A percentile compares a stretch with the other conserved stretches of the same genome.
Evolutionary conservation across 495 filamentous ascomycete genomes (phyloP).

Genomic region (Tetracladium marchalianum): DNA sequence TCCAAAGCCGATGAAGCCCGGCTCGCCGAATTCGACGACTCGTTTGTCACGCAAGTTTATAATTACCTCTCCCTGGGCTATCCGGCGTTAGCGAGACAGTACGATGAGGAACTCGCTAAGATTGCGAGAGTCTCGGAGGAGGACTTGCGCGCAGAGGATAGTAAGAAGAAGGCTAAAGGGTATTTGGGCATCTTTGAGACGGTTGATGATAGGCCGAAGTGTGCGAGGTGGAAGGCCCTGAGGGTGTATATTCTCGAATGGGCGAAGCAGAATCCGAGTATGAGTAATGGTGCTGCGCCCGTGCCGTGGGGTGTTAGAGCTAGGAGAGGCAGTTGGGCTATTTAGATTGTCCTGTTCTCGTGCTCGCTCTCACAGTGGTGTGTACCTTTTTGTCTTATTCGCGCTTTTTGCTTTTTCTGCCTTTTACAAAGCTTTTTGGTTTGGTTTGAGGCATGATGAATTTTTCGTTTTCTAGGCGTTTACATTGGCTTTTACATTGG

Average conservation of each 20-base stretch:
- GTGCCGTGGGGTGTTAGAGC: constrained; percentile 64
- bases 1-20: constrained; percentile 42
- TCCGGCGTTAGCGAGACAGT: constrained; percentile 69
- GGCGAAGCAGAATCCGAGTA: constrained; percentile 65
- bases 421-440: too few relatives aligned
- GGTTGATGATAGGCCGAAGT: constrained; percentile 22
- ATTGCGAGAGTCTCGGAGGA: constrained; percentile 58
- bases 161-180: constrained; percentile 49
- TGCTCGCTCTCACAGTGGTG: too few relatives aligned
- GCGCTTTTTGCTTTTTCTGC: too few relatives aligned
- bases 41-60: constrained; percentile 89
- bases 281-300: constrained; percentile 42
- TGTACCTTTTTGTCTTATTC: too few relatives aligned
- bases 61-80: constrained; percentile 92
- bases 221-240: constrained; percentile 72
- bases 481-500: too few relatives aligned
- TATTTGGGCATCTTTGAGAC: constrained; percentile 48
- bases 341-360: too few relatives aligned
- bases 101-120: constrained; percentile 71
- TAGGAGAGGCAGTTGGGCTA: constrained; percentile 75
- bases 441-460: too few relatives aligned
- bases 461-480: too few relatives aligned
- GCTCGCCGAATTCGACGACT: constrained; percentile 62
- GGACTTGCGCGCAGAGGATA: constrained; percentile 64
- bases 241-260: constrained; percentile 75